Conservation (phyloP, 345 rosid genomes). For the Jatropha curcas region DNA sequence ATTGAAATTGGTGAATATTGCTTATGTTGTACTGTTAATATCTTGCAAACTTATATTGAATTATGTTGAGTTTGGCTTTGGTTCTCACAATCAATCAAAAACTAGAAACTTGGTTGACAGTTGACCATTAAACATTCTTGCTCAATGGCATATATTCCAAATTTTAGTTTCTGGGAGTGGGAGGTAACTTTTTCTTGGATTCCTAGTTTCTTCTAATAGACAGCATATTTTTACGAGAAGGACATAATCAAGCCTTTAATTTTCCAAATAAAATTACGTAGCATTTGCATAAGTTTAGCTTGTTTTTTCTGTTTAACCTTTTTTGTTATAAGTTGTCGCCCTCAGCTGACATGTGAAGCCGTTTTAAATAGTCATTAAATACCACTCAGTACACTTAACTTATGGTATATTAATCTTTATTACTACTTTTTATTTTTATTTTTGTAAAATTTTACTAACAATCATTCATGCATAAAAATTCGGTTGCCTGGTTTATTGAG, state of each 20-base stretch:
- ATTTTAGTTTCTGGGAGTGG: background rate
- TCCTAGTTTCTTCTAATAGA: background rate
- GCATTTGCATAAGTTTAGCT: too few species aligned
- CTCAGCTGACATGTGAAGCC: too few species aligned
- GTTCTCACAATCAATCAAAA: background rate
- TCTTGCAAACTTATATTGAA: background rate
- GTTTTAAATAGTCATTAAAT: background rate
- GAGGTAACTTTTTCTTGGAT: background rate
- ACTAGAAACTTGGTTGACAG: background rate
- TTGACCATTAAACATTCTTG: too few species aligned
- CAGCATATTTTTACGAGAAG: too few species aligned
- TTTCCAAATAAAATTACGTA: too few species aligned
- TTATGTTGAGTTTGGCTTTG: background rate
- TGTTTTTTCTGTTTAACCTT: too few species aligned
- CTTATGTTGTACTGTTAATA: background rate
- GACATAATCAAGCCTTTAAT: background rate
- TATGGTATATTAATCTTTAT: background rate
- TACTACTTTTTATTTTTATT: background rate
- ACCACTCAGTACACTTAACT: too few species aligned
- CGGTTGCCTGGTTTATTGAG: background rate
- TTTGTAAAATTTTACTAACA: background rate
- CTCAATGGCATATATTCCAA: background rate
- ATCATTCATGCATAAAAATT: background rate
- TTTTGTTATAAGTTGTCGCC: too few species aligned
- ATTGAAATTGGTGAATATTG: background rate